Conservation (phyloP, 2,329 filamentous ascomycete species). For the Cytospora piceae region DNA sequence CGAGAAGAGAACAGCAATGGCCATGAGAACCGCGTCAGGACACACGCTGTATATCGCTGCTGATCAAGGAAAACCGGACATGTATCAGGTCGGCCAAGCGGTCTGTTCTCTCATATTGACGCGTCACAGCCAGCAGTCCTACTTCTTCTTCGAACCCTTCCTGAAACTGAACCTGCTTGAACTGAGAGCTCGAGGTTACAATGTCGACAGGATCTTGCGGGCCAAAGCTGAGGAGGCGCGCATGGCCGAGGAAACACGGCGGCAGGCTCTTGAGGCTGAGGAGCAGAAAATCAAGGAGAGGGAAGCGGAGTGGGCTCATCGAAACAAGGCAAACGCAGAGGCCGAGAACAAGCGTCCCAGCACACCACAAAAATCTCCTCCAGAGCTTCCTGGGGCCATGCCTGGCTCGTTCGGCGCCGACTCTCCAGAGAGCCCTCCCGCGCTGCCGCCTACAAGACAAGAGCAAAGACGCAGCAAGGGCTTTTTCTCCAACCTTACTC, state of each 20-base stretch:
- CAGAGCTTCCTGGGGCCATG: slow-evolving; percentile 67
- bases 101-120: slow-evolving; percentile 80
- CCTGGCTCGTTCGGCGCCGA: slow-evolving; percentile 72
- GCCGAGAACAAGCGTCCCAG: slow-evolving; percentile 45
- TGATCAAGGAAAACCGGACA: slow-evolving; percentile 65
- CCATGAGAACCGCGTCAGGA: slow-evolving; percentile 54
- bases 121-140: slow-evolving; percentile 84
- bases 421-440: slow-evolving; percentile 57
- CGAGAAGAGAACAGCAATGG: slow-evolving; percentile 76
- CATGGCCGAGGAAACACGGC: slow-evolving; percentile 81
- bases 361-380: slow-evolving; percentile 75
- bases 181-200: slow-evolving; percentile 86
- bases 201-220: slow-evolving; percentile 90
- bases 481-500: slow-evolving; percentile 70
- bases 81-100: slow-evolving; percentile 91
- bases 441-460: slow-evolving; percentile 34
- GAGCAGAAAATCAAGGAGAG: slow-evolving; percentile 66
- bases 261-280: slow-evolving; percentile 74
- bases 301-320: slow-evolving; percentile 52
- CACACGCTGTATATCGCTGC: slow-evolving; percentile 78
- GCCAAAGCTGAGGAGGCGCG: slow-evolving; percentile 86
- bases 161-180: slow-evolving; percentile 82
- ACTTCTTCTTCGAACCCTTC: slow-evolving; percentile 88
- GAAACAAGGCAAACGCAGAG: slow-evolving; percentile 47
- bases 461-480: slow-evolving; percentile 53